A percentile compares a stretch with the other conserved stretches of the same genome.
phyloP scores from a whole-genome alignment of 2,329 filamentous ascomycete species.

The Diaporthe helianthi region DNA sequence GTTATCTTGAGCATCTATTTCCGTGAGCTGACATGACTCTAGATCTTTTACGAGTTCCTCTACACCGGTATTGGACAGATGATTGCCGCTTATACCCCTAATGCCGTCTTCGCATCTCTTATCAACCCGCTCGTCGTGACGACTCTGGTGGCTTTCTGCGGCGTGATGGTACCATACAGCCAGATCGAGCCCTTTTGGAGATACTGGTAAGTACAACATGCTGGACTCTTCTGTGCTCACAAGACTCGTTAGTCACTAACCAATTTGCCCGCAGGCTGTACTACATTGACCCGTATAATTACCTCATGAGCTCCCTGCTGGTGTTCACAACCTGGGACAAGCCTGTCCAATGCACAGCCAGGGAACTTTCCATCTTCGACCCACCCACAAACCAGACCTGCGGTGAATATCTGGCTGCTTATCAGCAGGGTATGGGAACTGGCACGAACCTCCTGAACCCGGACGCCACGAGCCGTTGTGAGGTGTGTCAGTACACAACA shows the following conservation, averaged over 20 bases:
- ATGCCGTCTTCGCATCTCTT: conserved; percentile 64
- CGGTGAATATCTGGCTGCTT: conserved; percentile 59
- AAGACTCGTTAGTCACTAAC: neutral
- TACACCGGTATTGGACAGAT: conserved; percentile 69
- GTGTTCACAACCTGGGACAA: conserved; percentile 58
- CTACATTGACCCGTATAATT: conserved; percentile 68
- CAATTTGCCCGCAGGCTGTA: conserved; percentile 48
- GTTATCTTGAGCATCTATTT: neutral
- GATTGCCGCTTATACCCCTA: conserved; percentile 67
- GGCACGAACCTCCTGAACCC: conserved; percentile 65
- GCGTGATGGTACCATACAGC: conserved; percentile 72
- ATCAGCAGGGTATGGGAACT: conserved; percentile 54
- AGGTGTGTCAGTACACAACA: conserved; percentile 65
- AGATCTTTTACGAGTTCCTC: conserved; percentile 63
- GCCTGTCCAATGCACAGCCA: conserved; percentile 52
- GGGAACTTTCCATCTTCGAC: conserved; percentile 61
- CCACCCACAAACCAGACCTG: conserved; percentile 62
- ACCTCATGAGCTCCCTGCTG: conserved; percentile 63
- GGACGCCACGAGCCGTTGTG: conserved; percentile 60
- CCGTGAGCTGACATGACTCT: neutral
- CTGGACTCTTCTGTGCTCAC: neutral
- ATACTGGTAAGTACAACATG: conserved; percentile 54
- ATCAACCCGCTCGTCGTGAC: conserved; percentile 61
- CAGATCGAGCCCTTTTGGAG: conserved; percentile 72
- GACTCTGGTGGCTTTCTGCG: conserved; percentile 73